Conservation (phyloP, 305 asterid species). For the Fraxinus dipetala region DNA sequence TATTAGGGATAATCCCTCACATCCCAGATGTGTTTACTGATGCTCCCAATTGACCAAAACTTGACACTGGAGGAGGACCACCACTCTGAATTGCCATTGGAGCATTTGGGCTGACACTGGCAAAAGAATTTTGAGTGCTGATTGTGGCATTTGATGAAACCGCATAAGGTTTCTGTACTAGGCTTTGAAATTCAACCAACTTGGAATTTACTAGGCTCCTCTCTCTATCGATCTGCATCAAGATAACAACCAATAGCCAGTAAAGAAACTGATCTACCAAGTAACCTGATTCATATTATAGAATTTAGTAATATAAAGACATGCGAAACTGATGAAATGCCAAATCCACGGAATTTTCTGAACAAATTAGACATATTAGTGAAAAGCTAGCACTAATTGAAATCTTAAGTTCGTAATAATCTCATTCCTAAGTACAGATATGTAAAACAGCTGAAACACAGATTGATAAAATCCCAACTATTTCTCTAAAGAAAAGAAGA, state of each 20-base stretch:
- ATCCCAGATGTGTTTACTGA: constrained; percentile 47
- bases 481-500: not conserved
- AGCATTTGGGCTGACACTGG: constrained; percentile 28
- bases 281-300: not conserved
- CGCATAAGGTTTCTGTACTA: constrained; percentile 46
- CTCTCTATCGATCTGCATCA: constrained; percentile 75
- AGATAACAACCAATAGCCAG: constrained; percentile 24
- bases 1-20: constrained; percentile 13
- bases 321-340: not conserved
- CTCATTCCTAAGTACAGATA: constrained; percentile 3
- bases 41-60: constrained; percentile 66
- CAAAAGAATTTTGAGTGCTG: constrained; percentile 45
- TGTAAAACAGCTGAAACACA: not conserved
- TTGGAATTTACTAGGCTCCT: constrained; percentile 63
- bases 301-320: constrained; percentile 13
- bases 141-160: constrained; percentile 41
- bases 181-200: constrained; percentile 68
- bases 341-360: constrained; percentile 3
- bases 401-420: not conserved
- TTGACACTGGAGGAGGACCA: constrained; percentile 53
- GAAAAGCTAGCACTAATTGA: not conserved
- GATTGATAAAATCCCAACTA: not conserved
- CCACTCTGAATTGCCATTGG: constrained; percentile 32
- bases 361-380: not conserved
- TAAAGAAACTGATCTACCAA: not conserved